Percentiles rank a stretch among this genome's conserved stretches.
Evolutionary conservation across 148 eudicot species (phyloP).

Genomic region (Arctostaphylos glauca): DNA sequence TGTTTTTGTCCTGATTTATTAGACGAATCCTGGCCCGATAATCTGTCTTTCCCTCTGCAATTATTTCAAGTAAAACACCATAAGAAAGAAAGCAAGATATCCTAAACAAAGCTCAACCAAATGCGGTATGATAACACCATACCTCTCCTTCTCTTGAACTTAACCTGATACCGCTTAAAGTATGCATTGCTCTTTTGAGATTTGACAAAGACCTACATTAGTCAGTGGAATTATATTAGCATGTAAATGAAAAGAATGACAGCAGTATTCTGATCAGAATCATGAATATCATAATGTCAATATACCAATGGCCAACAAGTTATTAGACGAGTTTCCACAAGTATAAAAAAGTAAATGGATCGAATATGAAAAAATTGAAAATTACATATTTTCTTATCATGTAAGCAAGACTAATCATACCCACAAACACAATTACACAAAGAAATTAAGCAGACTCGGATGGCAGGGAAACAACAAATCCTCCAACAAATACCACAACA

Average conservation of each 20-base stretch:
- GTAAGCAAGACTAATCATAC: not conserved
- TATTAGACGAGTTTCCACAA: not conserved
- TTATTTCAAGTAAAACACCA: not conserved
- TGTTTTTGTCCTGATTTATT: slow-evolving; percentile 85
- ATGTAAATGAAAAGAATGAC: not conserved
- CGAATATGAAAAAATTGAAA: not conserved
- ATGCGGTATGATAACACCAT: not conserved
- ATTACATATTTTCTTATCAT: not conserved
- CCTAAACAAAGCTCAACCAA: not conserved
- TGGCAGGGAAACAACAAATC: not conserved
- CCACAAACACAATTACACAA: not conserved
- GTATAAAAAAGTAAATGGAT: not conserved
- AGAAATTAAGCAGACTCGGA: not conserved
- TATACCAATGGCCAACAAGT: not conserved
- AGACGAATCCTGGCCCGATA: slow-evolving; percentile 77
- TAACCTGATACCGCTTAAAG: slow-evolving; percentile 73
- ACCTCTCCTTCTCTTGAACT: slow-evolving; percentile 88
- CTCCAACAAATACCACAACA: not conserved
- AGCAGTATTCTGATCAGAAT: not conserved
- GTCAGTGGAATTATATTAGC: not conserved
- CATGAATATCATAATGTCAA: not conserved
- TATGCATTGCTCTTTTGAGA: slow-evolving; percentile 58
- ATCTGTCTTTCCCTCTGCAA: slow-evolving; percentile 87
- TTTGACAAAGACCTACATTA: slow-evolving; percentile 56
- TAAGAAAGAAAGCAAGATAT: not conserved